A percentile compares a stretch with the other conserved stretches of the same genome.
Evolutionary conservation across 345 rosid species (phyloP).

Genomic region (Durio zibethinus): DNA sequence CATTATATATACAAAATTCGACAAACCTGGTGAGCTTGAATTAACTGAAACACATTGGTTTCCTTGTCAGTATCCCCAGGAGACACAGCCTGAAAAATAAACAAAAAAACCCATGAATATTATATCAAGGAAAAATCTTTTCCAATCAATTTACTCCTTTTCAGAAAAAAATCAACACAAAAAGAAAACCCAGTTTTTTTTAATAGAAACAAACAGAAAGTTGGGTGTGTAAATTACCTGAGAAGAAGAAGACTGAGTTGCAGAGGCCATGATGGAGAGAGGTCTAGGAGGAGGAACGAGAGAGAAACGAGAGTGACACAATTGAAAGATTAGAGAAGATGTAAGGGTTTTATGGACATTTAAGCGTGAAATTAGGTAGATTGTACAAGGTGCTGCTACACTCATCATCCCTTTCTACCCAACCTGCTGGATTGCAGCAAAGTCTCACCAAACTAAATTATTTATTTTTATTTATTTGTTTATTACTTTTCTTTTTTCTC

Average conservation of each 20-base stretch:
- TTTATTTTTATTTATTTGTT: background rate
- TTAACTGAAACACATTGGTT: slow-evolving; percentile 56
- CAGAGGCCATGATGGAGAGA: slow-evolving; percentile 60
- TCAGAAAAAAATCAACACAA: slow-evolving; percentile 1
- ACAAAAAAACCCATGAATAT: slow-evolving; percentile 7
- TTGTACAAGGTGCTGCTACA: slow-evolving; percentile 17
- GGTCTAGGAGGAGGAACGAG: slow-evolving; percentile 16
- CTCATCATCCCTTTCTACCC: slow-evolving; percentile 29
- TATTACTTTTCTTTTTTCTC: background rate
- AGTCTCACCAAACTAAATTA: slow-evolving; percentile 1
- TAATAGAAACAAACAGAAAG: background rate
- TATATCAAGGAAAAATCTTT: background rate
- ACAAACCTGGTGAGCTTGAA: slow-evolving; percentile 80
- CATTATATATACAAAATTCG: background rate
- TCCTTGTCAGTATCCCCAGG: slow-evolving; percentile 48
- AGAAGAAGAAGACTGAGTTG: slow-evolving; percentile 54
- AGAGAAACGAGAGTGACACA: slow-evolving; percentile 27
- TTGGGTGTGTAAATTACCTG: slow-evolving; percentile 35
- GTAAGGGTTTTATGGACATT: slow-evolving; percentile 19
- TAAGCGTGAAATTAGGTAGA: slow-evolving; percentile 28
- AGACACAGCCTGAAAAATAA: slow-evolving; percentile 48
- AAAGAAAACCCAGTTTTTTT: background rate
- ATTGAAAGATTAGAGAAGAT: slow-evolving; percentile 27
- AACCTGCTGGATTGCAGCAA: background rate
- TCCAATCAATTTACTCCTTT: background rate